These are phyloP conservation scores for Thelonectria rubi DNA, from an alignment of 2,329 filamentous ascomycete genomes.

Conservation along the genomic window DNA sequence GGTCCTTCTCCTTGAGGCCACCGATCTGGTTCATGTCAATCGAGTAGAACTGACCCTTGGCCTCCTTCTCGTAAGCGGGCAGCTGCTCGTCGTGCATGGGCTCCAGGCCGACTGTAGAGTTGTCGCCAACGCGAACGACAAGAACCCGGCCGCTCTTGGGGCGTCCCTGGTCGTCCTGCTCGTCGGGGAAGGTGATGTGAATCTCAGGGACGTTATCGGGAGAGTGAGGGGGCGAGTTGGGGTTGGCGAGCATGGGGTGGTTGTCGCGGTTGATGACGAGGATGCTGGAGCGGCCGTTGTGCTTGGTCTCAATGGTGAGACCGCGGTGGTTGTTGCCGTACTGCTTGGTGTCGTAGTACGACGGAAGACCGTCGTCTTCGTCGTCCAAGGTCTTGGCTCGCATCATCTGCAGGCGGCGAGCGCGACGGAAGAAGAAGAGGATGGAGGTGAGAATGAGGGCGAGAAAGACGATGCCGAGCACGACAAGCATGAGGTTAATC, in stretches of 20 bases:
- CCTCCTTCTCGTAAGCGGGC: slow-evolving; percentile 88
- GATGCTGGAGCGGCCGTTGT: slow-evolving; percentile 71
- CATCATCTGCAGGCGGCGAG: slow-evolving; percentile 58
- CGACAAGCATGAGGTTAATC: slow-evolving; percentile 79
- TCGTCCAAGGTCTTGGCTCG: slow-evolving; percentile 45
- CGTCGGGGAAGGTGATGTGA: slow-evolving; percentile 96
- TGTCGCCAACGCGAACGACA: slow-evolving; percentile 89
- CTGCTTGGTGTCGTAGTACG: slow-evolving; percentile 70
- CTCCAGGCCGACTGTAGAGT: slow-evolving; percentile 84
- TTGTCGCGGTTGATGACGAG: slow-evolving; percentile 83
- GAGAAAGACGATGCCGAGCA: slow-evolving; percentile 81
- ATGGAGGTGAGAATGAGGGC: slow-evolving; percentile 72
- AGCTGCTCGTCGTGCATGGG: slow-evolving; percentile 82
- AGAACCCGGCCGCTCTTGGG: slow-evolving; percentile 87
- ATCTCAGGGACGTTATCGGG: slow-evolving; percentile 93
- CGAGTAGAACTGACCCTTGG: slow-evolving; percentile 84
- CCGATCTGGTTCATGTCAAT: slow-evolving; percentile 95
- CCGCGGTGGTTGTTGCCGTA: slow-evolving; percentile 61
- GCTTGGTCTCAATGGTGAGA: slow-evolving; percentile 66
- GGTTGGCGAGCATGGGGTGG: slow-evolving; percentile 77
- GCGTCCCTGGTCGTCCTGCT: slow-evolving; percentile 86
- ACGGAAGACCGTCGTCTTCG: slow-evolving; percentile 65
- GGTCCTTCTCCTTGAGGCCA: slow-evolving; percentile 89
- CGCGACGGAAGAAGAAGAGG: slow-evolving; percentile 78
- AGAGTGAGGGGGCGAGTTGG: slow-evolving; percentile 77